A percentile compares a stretch with the other conserved stretches of the same genome.
Evolutionary conservation across 768 basidiomycete species (phyloP).

Genomic region (Hygrocybe punicea): DNA sequence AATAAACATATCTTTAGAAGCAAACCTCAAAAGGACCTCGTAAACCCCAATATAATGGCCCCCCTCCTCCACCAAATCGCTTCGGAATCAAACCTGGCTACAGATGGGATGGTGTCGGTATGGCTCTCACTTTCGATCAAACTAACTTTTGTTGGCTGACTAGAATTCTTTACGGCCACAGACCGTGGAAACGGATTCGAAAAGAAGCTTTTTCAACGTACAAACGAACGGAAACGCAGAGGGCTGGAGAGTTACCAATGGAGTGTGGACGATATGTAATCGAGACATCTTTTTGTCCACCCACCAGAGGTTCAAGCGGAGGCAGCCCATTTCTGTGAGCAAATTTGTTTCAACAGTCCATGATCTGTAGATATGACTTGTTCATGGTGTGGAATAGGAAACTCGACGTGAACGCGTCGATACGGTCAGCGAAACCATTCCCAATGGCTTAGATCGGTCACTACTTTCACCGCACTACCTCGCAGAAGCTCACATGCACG

Average conservation of each 20-base stretch:
- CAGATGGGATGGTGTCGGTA: constrained; percentile 98
- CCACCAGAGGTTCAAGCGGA: too few species aligned
- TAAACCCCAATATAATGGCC: constrained; percentile 82
- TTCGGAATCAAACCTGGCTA: constrained; percentile 95
- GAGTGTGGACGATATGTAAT: constrained; percentile 92
- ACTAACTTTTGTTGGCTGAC: not conserved
- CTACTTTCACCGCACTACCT: too few species aligned
- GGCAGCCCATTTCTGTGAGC: too few species aligned
- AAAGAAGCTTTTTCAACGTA: constrained; percentile 82
- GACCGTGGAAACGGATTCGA: constrained; percentile 94
- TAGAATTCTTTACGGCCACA: constrained; percentile 25
- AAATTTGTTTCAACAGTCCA: too few species aligned
- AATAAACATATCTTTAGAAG: constrained; percentile 48
- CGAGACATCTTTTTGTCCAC: not conserved
- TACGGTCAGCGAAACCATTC: too few species aligned
- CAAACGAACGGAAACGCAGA: constrained; percentile 70
- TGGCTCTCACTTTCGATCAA: constrained; percentile 20
- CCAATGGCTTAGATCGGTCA: too few species aligned
- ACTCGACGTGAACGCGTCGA: too few species aligned
- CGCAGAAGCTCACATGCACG: not conserved
- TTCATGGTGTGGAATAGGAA: too few species aligned
- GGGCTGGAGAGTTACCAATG: constrained; percentile 75
- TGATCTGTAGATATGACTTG: too few species aligned
- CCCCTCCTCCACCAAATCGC: constrained; percentile 88
- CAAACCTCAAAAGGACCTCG: constrained; percentile 69